Base-by-base conservation (phyloP, 495 filamentous ascomycete genomes). In the Aspergillus funiculosus region DNA sequence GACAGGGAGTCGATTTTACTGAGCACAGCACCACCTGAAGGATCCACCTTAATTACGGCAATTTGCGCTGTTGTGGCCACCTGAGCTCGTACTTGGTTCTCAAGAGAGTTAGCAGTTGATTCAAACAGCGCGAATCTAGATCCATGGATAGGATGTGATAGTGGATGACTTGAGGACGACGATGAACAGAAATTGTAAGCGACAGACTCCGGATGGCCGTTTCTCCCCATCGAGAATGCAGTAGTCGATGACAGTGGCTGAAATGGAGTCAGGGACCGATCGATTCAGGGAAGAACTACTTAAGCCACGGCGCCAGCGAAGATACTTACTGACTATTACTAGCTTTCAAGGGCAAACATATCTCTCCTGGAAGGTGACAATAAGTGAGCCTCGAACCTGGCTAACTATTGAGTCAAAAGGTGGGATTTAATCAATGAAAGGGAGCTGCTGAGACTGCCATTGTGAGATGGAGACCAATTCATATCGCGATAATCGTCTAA, bases 11-110 rank as follows among this genome's bases (percentile, higher is more conserved):
- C 8, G 21, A n/a, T 17, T 15, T 28, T 11, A n/a, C n/a, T n/a
- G n/a, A n/a, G n/a, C n/a, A n/a, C n/a, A n/a, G n/a, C n/a, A n/a
- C 21, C n/a, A 27, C 18, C 35, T 29, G 9, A 26, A 6, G 25
- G 39, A 42, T 48, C 39, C 47, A 50, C 39, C n/a, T n/a, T n/a
- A n/a, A n/a, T n/a, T 11, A 32, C 39, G 47, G 26, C 13, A 25
- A 29, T 32, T 40, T 20, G 29, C 27, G 29, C 22, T 8, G 11
- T 34, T 22, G 18, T 29, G 27, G 15, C 19, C 22, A 20, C 30
- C n/a, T 30, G 27, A 24, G 26, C n/a, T 32, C 3, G 3, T 36
- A 32, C 36, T 18, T 46, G 43, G 29, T 27, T 34, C 30, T 34
- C 14, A 34, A 13, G 30, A 34, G 3, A 15, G n/a, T 28, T 28